Evolutionary conservation across 495 filamentous ascomycete genomes (phyloP), one percentile per base, ranked within the genome.

Genomic region (Aspergillus conjunctus): DNA sequence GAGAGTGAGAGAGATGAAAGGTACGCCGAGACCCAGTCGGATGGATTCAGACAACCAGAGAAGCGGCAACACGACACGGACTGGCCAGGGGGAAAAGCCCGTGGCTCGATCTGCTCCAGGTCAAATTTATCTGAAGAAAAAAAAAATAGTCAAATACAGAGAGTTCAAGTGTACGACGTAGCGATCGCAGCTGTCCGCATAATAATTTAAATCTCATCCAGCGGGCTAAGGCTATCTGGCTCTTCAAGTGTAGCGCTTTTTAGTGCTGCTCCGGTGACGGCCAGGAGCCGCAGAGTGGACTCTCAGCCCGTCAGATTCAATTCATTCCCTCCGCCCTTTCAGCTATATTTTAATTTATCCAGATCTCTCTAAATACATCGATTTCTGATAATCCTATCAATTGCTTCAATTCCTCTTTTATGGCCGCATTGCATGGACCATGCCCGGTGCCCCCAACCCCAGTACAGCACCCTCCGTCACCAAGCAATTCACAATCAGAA

Each of bases 211-310:
- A 10, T 26, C 34, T 37, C 9, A 34, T 54, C 34, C 18, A 34
- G 55, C 37, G 39, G 53, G 54, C 53, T 58, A 58, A 58, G 48
- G 31, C 60, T 48, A 58, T 58, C 49, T 58, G 54, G 54, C 60
- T 58, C 34, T 55, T 50, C 33, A 46, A 18, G 54, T 26, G 26
- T 32, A 17, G 48, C 20, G 41, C 26, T 41, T 46, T 54, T 52
- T 39, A 21, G 18, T 57, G n/a, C n/a, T 51, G 12, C 60, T 55
- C 56, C 48, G 44, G 41, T 56, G 54, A 56, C 54, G 54, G 49
- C 37, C 37, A 41, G 30, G 26, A 32, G 49, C 21, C 49, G 21
- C 10, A 51, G 26, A 30, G 49, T 21, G 44, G 44, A 17, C 44
- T 48, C 44, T 48, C 44, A 20, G 20, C 10, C 44, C 7, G 18